phyloP scores from a whole-genome alignment of 192 early-diverging fungal genomes.

The Backusella liffmaniae region DNA sequence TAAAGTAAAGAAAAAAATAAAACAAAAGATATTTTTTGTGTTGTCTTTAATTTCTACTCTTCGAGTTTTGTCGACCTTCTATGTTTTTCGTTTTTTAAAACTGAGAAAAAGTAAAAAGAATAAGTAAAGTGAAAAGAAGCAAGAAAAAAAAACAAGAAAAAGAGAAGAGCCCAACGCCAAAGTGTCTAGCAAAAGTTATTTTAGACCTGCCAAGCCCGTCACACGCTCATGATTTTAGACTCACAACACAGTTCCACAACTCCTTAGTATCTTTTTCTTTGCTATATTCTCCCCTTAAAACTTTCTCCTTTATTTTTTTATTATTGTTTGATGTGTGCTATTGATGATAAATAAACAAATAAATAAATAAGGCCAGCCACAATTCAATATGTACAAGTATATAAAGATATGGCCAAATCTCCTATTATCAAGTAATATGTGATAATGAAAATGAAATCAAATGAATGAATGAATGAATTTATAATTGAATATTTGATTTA shows the following conservation, averaged over 20 bases:
- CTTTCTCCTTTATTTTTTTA: neutral
- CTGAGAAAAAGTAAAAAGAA: neutral
- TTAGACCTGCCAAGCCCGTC: slow-evolving; percentile 6
- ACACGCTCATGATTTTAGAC: slow-evolving; percentile 9
- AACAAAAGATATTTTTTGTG: neutral
- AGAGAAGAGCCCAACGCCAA: neutral
- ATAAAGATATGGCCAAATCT: neutral
- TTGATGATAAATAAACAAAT: neutral
- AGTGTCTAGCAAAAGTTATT: slow-evolving; percentile 2
- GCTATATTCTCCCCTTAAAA: neutral
- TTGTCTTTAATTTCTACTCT: neutral
- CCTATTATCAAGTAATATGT: neutral
- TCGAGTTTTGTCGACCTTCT: neutral
- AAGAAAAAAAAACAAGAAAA: neutral
- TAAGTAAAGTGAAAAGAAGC: neutral
- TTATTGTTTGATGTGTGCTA: neutral
- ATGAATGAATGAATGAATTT: neutral
- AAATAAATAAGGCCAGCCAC: neutral
- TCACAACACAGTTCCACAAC: neutral
- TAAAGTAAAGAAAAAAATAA: neutral
- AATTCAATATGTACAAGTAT: neutral
- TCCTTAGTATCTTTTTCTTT: slow-evolving; percentile 3
- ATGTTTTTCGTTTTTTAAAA: neutral
- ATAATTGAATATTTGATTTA: neutral
- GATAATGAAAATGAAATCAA: neutral